These are phyloP conservation scores for Termitomyces heimii DNA, from an alignment of 768 basidiomycete genomes.

Conservation along the genomic window DNA sequence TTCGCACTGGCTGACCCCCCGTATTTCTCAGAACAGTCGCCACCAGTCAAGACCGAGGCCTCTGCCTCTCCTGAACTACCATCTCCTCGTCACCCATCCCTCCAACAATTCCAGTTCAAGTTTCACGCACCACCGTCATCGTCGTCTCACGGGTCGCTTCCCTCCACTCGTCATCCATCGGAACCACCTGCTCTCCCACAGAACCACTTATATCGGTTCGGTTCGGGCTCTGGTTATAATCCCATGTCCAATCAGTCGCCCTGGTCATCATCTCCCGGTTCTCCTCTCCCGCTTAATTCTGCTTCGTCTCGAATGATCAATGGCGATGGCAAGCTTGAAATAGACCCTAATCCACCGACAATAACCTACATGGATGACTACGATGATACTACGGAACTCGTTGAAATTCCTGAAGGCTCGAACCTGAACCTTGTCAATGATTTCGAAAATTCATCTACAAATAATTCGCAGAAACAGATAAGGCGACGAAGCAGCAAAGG, in stretches of 20 bases:
- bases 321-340: slow-evolving; percentile 13
- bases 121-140: slow-evolving; percentile 24
- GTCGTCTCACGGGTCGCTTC: slow-evolving; percentile 28
- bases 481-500: slow-evolving; percentile 77
- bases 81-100: slow-evolving; percentile 22
- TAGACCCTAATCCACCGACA: slow-evolving; percentile 15
- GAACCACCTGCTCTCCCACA: slow-evolving; percentile 22
- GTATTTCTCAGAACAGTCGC: slow-evolving; percentile 15
- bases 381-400: slow-evolving; percentile 50
- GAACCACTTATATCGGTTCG: slow-evolving; percentile 29
- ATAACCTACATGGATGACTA: slow-evolving; percentile 57
- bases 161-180: slow-evolving; percentile 27
- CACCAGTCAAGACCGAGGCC: slow-evolving; percentile 36
- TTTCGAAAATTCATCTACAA: slow-evolving; percentile 21
- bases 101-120: slow-evolving; percentile 31
- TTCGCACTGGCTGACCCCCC: slow-evolving; percentile 15
- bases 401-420: slow-evolving; percentile 32
- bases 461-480: slow-evolving; percentile 33
- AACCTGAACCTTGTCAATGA: slow-evolving; percentile 14
- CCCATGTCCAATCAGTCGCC: slow-evolving; percentile 17
- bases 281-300: slow-evolving; percentile 15
- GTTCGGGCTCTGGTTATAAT: slow-evolving; percentile 18
- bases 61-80: slow-evolving; percentile 39
- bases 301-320: slow-evolving; percentile 12
- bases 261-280: slow-evolving; percentile 21